These are phyloP conservation scores for Punica granatum DNA, from an alignment of 345 rosid species.

Conservation along the genomic window DNA sequence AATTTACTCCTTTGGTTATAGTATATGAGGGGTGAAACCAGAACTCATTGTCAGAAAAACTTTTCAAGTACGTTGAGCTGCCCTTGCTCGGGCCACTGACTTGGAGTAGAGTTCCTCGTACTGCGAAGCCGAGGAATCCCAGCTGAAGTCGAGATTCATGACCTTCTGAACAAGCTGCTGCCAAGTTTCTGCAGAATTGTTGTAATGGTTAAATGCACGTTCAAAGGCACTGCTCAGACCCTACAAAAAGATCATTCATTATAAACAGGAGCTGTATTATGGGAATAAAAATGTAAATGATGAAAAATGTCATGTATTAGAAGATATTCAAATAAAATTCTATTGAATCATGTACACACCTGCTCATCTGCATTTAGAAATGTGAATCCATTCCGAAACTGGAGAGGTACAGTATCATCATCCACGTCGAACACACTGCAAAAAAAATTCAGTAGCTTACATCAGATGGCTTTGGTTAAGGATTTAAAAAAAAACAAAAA, in stretches of 20 bases:
- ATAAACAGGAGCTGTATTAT: neutral
- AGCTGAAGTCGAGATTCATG: constrained; percentile 81
- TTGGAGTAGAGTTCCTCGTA: constrained; percentile 77
- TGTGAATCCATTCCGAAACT: constrained; percentile 67
- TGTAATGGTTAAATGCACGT: constrained; percentile 59
- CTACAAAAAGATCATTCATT: constrained; percentile 22
- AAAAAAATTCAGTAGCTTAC: constrained; percentile 4
- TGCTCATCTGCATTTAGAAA: constrained; percentile 68
- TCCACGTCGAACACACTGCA: constrained; percentile 78
- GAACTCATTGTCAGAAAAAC: neutral
- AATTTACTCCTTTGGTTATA: neutral
- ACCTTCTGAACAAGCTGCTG: constrained; percentile 54
- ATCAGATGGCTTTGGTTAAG: neutral
- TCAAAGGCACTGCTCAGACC: constrained; percentile 59
- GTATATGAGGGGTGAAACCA: neutral
- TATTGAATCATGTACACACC: constrained; percentile 28
- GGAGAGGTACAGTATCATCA: constrained; percentile 64
- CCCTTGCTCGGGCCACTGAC: constrained; percentile 63
- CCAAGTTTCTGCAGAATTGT: constrained; percentile 48
- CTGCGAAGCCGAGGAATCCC: constrained; percentile 73
- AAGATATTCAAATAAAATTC: neutral
- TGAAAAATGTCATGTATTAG: neutral
- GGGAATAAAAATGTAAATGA: neutral
- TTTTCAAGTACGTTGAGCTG: constrained; percentile 14
- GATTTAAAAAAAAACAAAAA: neutral